Evolutionary conservation across 768 basidiomycete genomes (phyloP).

Genomic region (Leccinum subgranulosum): DNA sequence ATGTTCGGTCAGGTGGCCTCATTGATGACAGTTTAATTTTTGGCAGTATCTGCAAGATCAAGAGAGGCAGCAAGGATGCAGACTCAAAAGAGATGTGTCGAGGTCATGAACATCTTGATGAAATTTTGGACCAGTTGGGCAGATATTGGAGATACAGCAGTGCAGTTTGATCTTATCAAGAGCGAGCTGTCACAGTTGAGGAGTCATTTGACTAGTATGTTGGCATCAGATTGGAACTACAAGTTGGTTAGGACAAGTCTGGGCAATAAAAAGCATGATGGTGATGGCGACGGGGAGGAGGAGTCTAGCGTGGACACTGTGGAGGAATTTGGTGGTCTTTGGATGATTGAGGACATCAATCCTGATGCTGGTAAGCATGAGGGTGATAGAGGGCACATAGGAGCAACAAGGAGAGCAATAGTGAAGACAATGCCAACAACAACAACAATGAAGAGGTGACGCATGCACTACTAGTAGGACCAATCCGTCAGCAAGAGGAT

Average conservation of each 20-base stretch:
- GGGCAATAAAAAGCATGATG: constrained; percentile 19
- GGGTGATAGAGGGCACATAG: constrained; percentile 27
- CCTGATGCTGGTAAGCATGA: not conserved
- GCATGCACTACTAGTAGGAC: constrained; percentile 28
- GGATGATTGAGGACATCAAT: constrained; percentile 14
- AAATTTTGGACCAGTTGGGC: constrained; percentile 88
- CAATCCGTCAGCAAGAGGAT: constrained; percentile 1
- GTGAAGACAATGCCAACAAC: constrained; percentile 30
- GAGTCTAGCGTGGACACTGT: constrained; percentile 27
- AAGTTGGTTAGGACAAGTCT: constrained; percentile 16
- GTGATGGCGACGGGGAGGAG: constrained; percentile 23
- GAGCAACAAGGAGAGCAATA: constrained; percentile 39
- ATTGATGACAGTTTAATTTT: not conserved
- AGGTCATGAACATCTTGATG: constrained; percentile 85
- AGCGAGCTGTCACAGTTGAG: constrained; percentile 36
- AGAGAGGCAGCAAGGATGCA: constrained; percentile 50
- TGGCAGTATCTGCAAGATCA: constrained; percentile 71
- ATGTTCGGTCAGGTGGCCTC: not conserved
- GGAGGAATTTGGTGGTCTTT: constrained; percentile 38
- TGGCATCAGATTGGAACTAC: constrained; percentile 25
- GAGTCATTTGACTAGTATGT: constrained; percentile 58
- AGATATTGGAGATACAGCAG: constrained; percentile 81
- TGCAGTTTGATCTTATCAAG: constrained; percentile 60
- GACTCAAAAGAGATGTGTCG: constrained; percentile 77
- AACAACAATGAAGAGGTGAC: no score